These are phyloP conservation scores for Cryptomeria japonica DNA, from an alignment of 75 land plant species.

Conservation along the genomic window DNA sequence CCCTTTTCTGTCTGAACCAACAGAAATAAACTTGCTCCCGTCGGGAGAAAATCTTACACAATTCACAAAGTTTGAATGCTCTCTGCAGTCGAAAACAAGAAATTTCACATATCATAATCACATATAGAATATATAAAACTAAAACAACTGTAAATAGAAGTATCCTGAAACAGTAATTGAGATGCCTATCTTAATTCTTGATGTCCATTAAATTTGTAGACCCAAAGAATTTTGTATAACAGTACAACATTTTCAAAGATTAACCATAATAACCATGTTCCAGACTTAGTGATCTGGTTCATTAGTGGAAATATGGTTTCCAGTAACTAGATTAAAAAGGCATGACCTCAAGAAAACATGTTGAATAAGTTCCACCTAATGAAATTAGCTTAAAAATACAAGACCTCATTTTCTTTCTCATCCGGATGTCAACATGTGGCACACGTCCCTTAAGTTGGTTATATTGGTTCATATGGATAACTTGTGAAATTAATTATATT, in stretches of 20 bases:
- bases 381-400: too few relatives aligned
- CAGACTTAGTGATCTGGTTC: neutral
- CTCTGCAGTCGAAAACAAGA: constrained; percentile 50
- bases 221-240: neutral
- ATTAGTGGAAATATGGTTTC: neutral
- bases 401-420: too few relatives aligned
- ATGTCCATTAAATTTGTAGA: neutral
- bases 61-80: constrained; percentile 92
- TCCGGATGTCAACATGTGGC: too few relatives aligned
- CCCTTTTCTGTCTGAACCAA: constrained; percentile 93
- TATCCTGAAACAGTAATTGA: neutral
- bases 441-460: too few relatives aligned
- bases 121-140: neutral
- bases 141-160: neutral
- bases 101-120: neutral
- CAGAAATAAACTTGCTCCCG: constrained; percentile 83
- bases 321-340: neutral
- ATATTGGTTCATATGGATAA: too few relatives aligned
- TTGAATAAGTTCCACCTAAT: neutral
- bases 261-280: neutral
- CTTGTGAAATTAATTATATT: too few relatives aligned
- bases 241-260: neutral
- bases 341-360: neutral
- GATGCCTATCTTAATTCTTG: neutral
- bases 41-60: constrained; percentile 94